Base-by-base conservation (phyloP, 78 protist species). In the Isochrysis galbana region DNA sequence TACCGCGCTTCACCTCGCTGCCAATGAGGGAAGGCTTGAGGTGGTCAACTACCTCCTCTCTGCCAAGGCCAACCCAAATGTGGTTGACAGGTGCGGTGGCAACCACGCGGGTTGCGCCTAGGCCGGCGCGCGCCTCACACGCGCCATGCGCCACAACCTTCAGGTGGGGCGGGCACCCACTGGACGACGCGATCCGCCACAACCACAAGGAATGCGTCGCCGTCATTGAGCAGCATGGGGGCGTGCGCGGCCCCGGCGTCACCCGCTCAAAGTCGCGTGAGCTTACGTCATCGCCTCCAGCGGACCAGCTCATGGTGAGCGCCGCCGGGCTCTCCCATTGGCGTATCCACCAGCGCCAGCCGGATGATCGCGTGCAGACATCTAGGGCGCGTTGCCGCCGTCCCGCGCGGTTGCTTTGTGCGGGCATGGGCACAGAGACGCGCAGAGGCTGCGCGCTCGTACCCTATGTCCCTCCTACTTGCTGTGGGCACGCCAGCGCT, bases 1-100 rank as follows among this genome's bases (percentile, higher is more conserved):
- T 29, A 94, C 95, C 25, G 78, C 97, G 22, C 87, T 96, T 34
- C 97, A 97, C 77, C 46, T 97, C 14, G 98, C 98, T 0, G 95
- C 97, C 3, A 14, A 54, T 23, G 97, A 96, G 46, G 97, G 97
- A 1, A 92, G 90, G 26, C 55, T 87, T 1, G 96, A 94, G 14
- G 89, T 45, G 11, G 95, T 97, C 5, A 11, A 48, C 61, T 55
- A 17, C 26, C 74, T 97, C 25, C 32, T 90, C 32, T 61, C 36
- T 26, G 48, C 10, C 80, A 95, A 88, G 1, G 94, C 93, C 23
- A 44, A 78, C 82, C 21, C 45, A 41, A 61, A 80, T 48, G 19
- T 45, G 25, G 14, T 34, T 36, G 98, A 96, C 77, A 51, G 97
- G 22, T 95, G 95, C 94, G 82, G 82, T 42, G 82, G 29, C 82